Conservation (phyloP, 2,329 filamentous ascomycete species). For the Alternaria longipes region DNA sequence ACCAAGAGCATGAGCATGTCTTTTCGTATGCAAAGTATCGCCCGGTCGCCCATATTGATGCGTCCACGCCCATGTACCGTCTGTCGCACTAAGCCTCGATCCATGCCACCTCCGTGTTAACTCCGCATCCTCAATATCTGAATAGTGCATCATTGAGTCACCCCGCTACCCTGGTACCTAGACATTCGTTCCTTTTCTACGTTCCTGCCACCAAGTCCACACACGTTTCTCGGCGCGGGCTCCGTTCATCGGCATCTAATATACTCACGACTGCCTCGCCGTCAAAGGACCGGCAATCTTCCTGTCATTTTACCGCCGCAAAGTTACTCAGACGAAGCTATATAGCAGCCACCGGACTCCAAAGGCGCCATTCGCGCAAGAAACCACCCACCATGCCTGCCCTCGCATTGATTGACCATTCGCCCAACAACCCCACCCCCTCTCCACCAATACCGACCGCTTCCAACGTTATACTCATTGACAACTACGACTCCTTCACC, state of each 20-base stretch:
- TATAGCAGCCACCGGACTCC: neutral
- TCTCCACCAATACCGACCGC: conserved; percentile 78
- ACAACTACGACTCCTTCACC: conserved; percentile 99
- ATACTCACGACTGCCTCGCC: neutral
- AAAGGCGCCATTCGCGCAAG: neutral
- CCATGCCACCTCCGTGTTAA: conserved; percentile 23
- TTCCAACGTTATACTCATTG: conserved; percentile 91
- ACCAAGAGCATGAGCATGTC: neutral
- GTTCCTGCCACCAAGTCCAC: neutral
- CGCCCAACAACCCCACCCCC: conserved; percentile 82
- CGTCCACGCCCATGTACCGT: neutral
- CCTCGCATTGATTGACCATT: conserved; percentile 75
- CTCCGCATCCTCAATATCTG: conserved; percentile 22
- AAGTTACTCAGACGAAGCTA: neutral
- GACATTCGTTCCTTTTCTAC: conserved; percentile 6
- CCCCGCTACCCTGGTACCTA: conserved; percentile 10
- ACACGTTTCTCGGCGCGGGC: neutral
- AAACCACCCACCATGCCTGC: conserved; percentile 51
- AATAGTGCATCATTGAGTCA: conserved; percentile 26
- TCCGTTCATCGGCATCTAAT: neutral
- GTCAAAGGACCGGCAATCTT: conserved; percentile 5
- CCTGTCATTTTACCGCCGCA: conserved; percentile 1
- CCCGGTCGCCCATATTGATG: neutral
- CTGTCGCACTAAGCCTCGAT: neutral
- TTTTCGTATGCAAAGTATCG: neutral